Evolutionary conservation across 768 basidiomycete species (phyloP).

Genomic region (Tulasnella sp.): DNA sequence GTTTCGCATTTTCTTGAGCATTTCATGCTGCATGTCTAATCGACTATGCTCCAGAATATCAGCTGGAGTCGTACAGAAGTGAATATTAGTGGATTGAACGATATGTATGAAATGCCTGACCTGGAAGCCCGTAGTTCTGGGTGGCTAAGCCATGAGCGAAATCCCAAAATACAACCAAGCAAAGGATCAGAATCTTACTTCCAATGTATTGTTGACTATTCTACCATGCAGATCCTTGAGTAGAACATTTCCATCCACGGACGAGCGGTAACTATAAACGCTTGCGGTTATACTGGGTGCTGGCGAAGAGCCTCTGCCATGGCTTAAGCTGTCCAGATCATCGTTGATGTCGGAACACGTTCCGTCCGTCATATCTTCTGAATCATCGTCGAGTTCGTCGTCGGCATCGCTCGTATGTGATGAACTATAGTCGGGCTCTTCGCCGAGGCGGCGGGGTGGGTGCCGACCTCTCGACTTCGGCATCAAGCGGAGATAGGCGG

Average conservation of each 20-base stretch:
- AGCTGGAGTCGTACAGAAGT: not conserved
- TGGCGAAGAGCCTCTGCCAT: not conserved
- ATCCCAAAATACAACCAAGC: not conserved
- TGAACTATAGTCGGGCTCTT: slow-evolving; percentile 16
- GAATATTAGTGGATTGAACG: not conserved
- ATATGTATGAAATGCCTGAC: not conserved
- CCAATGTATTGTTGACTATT: slow-evolving; percentile 19
- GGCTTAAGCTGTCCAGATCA: not conserved
- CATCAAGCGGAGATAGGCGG: not conserved
- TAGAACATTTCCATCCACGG: slow-evolving; percentile 2
- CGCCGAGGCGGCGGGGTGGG: slow-evolving; percentile 21
- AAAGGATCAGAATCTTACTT: not conserved
- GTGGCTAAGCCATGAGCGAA: not conserved
- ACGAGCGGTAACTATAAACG: slow-evolving; percentile 24
- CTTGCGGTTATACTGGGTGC: not conserved
- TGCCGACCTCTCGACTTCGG: not conserved
- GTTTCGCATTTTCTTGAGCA: not conserved
- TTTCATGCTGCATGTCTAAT: slow-evolving; percentile 23
- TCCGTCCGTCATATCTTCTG: not conserved
- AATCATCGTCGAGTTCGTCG: not conserved
- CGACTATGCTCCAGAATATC: slow-evolving; percentile 20
- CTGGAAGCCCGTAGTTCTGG: not conserved
- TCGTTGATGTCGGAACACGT: not conserved
- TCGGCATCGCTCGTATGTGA: not conserved
- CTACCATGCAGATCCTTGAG: slow-evolving; percentile 24